Conservation (phyloP, 768 basidiomycete genomes). For the Epithele typhae region DNA sequence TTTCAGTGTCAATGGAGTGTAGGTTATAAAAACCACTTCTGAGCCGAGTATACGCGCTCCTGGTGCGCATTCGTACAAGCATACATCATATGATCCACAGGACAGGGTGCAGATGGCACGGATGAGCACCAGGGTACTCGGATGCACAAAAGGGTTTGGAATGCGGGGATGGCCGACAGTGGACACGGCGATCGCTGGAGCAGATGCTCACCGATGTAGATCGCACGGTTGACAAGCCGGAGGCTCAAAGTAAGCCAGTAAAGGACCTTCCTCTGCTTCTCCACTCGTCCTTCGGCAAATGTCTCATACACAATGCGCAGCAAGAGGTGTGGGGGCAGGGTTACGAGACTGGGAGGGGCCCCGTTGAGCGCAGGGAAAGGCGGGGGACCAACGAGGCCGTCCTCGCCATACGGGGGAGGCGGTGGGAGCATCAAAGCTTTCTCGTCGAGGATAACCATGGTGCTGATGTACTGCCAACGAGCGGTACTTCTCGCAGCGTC, state of each 20-base stretch:
- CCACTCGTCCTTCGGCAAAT: slow-evolving; percentile 48
- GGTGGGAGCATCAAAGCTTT: slow-evolving; percentile 32
- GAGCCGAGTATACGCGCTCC: too few relatives aligned
- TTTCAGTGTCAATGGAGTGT: too few relatives aligned
- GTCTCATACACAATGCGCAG: slow-evolving; percentile 65
- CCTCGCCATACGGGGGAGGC: slow-evolving; percentile 33
- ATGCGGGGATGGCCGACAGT: too few relatives aligned
- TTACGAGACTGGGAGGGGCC: slow-evolving; percentile 22
- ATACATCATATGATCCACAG: too few relatives aligned
- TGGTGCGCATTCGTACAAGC: too few relatives aligned
- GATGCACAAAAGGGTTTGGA: too few relatives aligned
- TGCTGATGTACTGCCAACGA: slow-evolving; percentile 4
- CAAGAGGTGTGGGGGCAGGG: slow-evolving; percentile 58
- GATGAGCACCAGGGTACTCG: too few relatives aligned
- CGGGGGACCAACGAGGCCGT: slow-evolving; percentile 25
- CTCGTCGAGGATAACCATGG: slow-evolving; percentile 45
- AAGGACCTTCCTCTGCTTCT: slow-evolving; percentile 60
- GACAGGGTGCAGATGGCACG: too few relatives aligned
- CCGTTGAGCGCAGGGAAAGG: slow-evolving; percentile 28
- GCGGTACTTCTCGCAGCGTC: slow-evolving; percentile 11
- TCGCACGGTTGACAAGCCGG: slow-evolving; percentile 57
- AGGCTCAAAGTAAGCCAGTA: slow-evolving; percentile 67
- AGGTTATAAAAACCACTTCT: too few relatives aligned
- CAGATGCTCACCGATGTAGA: slow-evolving; percentile 66
- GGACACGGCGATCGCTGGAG: too few relatives aligned